phyloP scores from a whole-genome alignment of 768 basidiomycete species.

The Amyloporia xantha region DNA sequence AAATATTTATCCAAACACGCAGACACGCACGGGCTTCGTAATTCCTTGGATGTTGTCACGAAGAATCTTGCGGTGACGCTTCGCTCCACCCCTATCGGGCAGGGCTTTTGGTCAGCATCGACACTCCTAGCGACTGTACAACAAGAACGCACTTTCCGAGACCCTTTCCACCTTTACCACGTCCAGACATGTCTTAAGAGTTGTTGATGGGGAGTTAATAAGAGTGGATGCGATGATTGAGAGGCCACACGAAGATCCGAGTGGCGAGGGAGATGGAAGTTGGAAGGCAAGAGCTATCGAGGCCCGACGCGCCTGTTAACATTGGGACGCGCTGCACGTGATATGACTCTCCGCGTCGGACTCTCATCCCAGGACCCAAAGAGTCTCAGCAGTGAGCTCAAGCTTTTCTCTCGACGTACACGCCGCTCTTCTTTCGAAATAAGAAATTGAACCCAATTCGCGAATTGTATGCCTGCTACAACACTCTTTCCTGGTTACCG shows the following conservation, averaged over 20 bases:
- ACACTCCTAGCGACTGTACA: conserved; percentile 32
- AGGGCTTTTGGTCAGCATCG: conserved; percentile 17
- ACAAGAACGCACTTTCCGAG: conserved; percentile 19
- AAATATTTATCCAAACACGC: no score
- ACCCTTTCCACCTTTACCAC: conserved; percentile 74
- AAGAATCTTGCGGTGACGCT: conserved; percentile 76
- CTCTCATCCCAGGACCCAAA: background rate
- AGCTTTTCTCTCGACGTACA: background rate
- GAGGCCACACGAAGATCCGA: background rate
- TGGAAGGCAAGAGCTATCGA: background rate
- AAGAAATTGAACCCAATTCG: no score
- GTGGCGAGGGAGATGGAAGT: background rate
- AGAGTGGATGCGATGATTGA: background rate
- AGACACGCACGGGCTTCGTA: conserved; percentile 45
- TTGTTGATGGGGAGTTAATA: background rate
- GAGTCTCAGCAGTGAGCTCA: background rate
- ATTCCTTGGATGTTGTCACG: conserved; percentile 81
- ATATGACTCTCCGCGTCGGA: no score
- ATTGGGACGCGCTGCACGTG: background rate
- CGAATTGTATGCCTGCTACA: background rate
- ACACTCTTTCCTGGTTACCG: conserved; percentile 51
- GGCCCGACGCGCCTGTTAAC: background rate
- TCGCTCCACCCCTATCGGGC: conserved; percentile 75
- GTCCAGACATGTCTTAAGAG: conserved; percentile 54
- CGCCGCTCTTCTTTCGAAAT: background rate